A percentile compares a stretch with the other conserved stretches of the same genome.
Evolutionary conservation across 2,329 filamentous ascomycete species (phyloP).

Genomic region (Fusarium burgessii): DNA sequence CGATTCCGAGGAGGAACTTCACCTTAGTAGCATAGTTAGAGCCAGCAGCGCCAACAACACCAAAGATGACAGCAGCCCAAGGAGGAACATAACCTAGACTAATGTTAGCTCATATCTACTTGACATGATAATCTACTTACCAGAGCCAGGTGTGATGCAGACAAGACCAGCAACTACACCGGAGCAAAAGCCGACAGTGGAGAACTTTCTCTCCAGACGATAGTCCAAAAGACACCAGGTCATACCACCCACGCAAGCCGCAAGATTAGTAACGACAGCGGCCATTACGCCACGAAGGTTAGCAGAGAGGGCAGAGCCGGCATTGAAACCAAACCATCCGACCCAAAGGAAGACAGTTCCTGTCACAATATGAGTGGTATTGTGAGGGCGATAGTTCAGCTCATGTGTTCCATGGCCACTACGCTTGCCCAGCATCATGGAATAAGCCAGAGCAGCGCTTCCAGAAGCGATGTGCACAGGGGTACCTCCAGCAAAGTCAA

Average conservation of each 20-base stretch:
- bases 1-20: constrained; percentile 84
- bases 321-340: constrained; percentile 96
- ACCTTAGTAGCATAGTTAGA: constrained; percentile 94
- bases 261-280: constrained; percentile 85
- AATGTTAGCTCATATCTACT: constrained; percentile 18
- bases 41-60: constrained; percentile 78
- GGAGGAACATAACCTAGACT: constrained; percentile 76
- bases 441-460: constrained; percentile 86
- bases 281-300: constrained; percentile 90
- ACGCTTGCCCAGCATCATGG: constrained; percentile 89
- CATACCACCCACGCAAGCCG: constrained; percentile 85
- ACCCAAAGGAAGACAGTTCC: constrained; percentile 96
- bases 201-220: constrained; percentile 90
- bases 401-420: constrained; percentile 87
- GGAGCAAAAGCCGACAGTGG: constrained; percentile 92
- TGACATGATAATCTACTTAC: constrained; percentile 52
- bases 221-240: constrained; percentile 94
- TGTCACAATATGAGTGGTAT: constrained; percentile 91
- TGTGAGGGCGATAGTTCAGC: constrained; percentile 92
- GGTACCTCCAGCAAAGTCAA: constrained; percentile 91
- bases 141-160: constrained; percentile 88
- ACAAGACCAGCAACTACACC: constrained; percentile 90
- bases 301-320: constrained; percentile 82
- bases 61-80: constrained; percentile 86
- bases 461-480: constrained; percentile 91